Conservation (phyloP, 1,139 yeast genomes). For the Candida tropicalis region DNA sequence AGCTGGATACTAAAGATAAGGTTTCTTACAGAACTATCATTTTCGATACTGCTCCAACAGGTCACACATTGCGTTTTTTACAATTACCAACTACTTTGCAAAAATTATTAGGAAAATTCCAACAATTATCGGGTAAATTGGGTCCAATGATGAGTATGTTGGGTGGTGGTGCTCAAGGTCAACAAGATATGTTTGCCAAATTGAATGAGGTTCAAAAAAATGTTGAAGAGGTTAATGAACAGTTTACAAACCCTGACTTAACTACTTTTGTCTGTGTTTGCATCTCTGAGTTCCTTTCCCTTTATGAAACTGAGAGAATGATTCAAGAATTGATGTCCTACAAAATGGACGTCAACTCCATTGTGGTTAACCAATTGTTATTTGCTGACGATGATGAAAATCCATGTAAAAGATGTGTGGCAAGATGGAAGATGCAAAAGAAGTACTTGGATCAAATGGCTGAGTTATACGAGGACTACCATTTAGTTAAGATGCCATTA, state of each 20-base stretch:
- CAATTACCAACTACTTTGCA: constrained; percentile 92
- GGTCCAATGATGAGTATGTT: constrained; percentile 88
- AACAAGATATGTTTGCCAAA: constrained; percentile 80
- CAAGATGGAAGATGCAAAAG: constrained; percentile 95
- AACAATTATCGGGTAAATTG: constrained; percentile 80
- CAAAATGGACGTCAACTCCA: constrained; percentile 94
- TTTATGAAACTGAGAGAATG: constrained; percentile 96
- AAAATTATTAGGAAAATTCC: constrained; percentile 81
- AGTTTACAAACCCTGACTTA: constrained; percentile 92
- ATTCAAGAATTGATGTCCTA: constrained; percentile 93
- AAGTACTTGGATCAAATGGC: constrained; percentile 93
- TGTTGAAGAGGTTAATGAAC: constrained; percentile 87
- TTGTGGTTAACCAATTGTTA: constrained; percentile 89
- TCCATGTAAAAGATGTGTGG: constrained; percentile 81
- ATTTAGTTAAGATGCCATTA: constrained; percentile 91
- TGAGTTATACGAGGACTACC: constrained; percentile 93
- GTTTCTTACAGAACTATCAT: constrained; percentile 77
- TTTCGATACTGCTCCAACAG: constrained; percentile 98
- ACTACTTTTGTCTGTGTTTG: constrained; percentile 98
- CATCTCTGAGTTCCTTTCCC: constrained; percentile 91
- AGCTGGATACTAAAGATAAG: constrained; percentile 25
- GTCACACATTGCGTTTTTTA: constrained; percentile 92
- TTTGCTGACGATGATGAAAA: constrained; percentile 76
- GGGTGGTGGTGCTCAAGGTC: constrained; percentile 70
- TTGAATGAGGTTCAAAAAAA: constrained; percentile 80